Base-by-base conservation (phyloP, 169 alveolate species). In the Plasmodium fragile region DNA sequence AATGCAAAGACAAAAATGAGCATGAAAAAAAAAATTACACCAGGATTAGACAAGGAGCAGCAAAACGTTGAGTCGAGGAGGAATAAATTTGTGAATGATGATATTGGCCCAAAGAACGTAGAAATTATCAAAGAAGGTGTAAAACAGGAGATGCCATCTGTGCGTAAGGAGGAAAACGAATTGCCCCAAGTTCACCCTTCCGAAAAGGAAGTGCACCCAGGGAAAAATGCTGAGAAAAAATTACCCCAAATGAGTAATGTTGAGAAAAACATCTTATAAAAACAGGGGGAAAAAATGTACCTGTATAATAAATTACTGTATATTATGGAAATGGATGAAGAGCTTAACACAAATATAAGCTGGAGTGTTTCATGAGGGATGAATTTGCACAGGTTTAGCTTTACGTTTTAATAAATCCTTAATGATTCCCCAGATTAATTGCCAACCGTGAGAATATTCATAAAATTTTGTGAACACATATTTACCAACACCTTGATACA, bases 1-100 rank as follows among this genome's bases (percentile, higher is more conserved):
- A 65, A 65, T 22, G n/a, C 34, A 22, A 65, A 65, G 36, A 8
- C 32, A 65, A 65, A 65, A 65, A n/a, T 65, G 36, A 65, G 4
- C 75, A 65, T 22, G 75, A 18, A 65, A 65, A 65, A 65, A 65
- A 65, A 65, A 22, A 22, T 22, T 25, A 25, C 75, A 65, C 36
- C 7, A 22, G 75, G 36, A 65, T 65, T 65, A 65, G 75, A 65
- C n/a, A 65, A 65, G 75, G 75, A 65, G n/a, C 75, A 65, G n/a
- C 75, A 65, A 65, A 28, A n/a, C n/a, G n/a, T 1, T 65, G 75
- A 65, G 6, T 18, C 75, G 30, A 65, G 36, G 75, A 65, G 32
- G 36, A 65, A 65, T 32, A 65, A 25, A 28, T 6, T 65, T 65
- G 16, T 28, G n/a, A 32, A 28, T 65, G 75, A 3, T 18, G 75